Percentiles rank a stretch among this genome's conserved stretches.
Evolutionary conservation across 1,284 basidiomycete genomes (phyloP).

Genomic region (Cryptococcus sp.): DNA sequence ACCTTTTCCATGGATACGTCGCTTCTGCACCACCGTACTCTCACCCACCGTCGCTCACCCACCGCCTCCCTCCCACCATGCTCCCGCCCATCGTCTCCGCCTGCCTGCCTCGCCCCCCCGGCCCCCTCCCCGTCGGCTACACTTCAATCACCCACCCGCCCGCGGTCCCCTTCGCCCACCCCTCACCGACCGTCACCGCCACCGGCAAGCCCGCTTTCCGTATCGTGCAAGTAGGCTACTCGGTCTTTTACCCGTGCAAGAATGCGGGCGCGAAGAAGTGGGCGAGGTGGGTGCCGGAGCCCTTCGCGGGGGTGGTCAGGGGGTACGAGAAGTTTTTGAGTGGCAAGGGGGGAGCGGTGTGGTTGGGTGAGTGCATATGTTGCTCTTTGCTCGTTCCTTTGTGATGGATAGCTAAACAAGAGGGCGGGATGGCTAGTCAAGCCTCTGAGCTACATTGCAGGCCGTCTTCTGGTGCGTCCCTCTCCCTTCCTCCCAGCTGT

Average conservation of each 20-base stretch:
- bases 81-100: slow-evolving; percentile 24
- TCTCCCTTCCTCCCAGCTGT: too few relatives aligned
- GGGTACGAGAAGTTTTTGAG: slow-evolving; percentile 37
- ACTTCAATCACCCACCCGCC: slow-evolving; percentile 23
- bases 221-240: slow-evolving; percentile 29
- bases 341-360: slow-evolving; percentile 21
- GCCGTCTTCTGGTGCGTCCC: slow-evolving; percentile 27
- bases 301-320: slow-evolving; percentile 21
- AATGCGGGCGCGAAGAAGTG: slow-evolving; percentile 3
- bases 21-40: too few relatives aligned
- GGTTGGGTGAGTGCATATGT: slow-evolving; percentile 28
- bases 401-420: neutral
- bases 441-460: slow-evolving; percentile 23
- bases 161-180: slow-evolving; percentile 13
- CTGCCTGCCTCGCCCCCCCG: slow-evolving; percentile 26
- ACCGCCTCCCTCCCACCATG: slow-evolving; percentile 7
- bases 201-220: slow-evolving; percentile 28
- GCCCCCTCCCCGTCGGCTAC: slow-evolving; percentile 30
- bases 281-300: slow-evolving; percentile 33
- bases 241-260: slow-evolving; percentile 37
- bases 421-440: too few relatives aligned
- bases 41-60: too few relatives aligned
- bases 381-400: neutral
- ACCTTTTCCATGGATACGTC: neutral
- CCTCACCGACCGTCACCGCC: slow-evolving; percentile 11